Evolutionary conservation across 2,329 filamentous ascomycete genomes (phyloP), one percentile per base, ranked within the genome.

Genomic region (Sporothrix humicola): DNA sequence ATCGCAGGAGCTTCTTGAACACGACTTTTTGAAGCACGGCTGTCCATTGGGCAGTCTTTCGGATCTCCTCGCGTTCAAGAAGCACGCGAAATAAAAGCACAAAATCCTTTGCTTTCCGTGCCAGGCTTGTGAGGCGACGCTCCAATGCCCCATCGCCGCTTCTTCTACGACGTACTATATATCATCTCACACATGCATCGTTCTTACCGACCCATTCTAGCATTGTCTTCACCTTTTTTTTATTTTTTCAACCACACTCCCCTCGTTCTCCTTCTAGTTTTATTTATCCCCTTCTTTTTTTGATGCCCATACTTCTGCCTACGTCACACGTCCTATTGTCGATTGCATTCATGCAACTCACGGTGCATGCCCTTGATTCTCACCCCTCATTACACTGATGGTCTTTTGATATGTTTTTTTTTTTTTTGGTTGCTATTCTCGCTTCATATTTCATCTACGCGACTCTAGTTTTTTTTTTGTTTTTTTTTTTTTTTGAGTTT

Each of bases 1-100:
- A 37, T 94, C 96, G 0, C 89, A 93, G 75, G 96, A 99, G 83
- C 86, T 99, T 69, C 85, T 98, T 75, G 89, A 91, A 75, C 95
- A 98, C 81, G 96, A 98, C 79, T 99, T 99, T 86, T 84, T 99
- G 80, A 94, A 95, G 85, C 93, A 93, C 79, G 95, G 96, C 23
- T 98, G 95, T 85, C 91, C 91, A 72, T 86, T 96, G 73, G 88
- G 87, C 65, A 97, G 93, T 82, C 86, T 99, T 77, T 91, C 94
- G 20, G 95, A 97, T 79, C 85, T 99, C 76, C 87, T 99, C 75
- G 91, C 93, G 72, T 99, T 96, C 85, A 94, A 94, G 86, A 92
- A 92, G 81, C 88, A 91, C 77, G 85, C 85, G 73, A 91, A 91
- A 83, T 91, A 87, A 56, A 31, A 4, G 1, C 4, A 13, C 23